Conservation (phyloP, 306 rosid species). For the Quercus variabilis region DNA sequence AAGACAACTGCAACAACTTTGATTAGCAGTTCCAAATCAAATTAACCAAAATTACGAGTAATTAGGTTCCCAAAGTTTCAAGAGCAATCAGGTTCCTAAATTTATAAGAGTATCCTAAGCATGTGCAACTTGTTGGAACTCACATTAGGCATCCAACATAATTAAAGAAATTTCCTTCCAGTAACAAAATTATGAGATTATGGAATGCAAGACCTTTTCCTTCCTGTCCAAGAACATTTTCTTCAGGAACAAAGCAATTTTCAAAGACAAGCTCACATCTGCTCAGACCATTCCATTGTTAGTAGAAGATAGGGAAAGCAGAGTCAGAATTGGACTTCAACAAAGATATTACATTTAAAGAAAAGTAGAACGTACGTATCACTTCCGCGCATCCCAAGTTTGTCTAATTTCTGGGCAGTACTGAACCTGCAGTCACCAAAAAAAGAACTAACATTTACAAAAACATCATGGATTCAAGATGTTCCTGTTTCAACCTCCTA, state of each 20-base stretch:
- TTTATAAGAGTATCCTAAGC: background rate
- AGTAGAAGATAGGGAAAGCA: constrained; percentile 25
- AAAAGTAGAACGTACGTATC: constrained; percentile 72
- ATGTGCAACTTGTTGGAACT: background rate
- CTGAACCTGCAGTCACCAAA: constrained; percentile 65
- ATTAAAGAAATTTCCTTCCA: constrained; percentile 10
- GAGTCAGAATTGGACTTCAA: constrained; percentile 2
- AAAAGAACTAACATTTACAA: background rate
- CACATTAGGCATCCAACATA: background rate
- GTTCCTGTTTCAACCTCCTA: constrained; percentile 7
- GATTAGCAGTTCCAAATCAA: background rate
- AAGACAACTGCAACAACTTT: background rate
- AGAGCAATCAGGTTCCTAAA: background rate
- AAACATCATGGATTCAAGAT: constrained; percentile 14
- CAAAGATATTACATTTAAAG: constrained; percentile 15
- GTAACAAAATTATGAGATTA: constrained; percentile 9
- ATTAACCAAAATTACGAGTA: background rate
- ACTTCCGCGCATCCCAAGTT: constrained; percentile 99
- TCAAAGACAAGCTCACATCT: constrained; percentile 99
- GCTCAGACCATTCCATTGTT: constrained; percentile 37
- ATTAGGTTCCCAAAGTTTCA: background rate
- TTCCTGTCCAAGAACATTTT: constrained; percentile 89
- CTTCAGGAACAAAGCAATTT: constrained; percentile 92
- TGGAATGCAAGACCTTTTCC: constrained; percentile 70
- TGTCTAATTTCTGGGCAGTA: constrained; percentile 92